Percentiles rank a stretch among this genome's conserved stretches.
Evolutionary conservation across 225 moss, liverwort and hornwort species (phyloP).

Genomic region (Bryoerythrophyllum caledonicum): DNA sequence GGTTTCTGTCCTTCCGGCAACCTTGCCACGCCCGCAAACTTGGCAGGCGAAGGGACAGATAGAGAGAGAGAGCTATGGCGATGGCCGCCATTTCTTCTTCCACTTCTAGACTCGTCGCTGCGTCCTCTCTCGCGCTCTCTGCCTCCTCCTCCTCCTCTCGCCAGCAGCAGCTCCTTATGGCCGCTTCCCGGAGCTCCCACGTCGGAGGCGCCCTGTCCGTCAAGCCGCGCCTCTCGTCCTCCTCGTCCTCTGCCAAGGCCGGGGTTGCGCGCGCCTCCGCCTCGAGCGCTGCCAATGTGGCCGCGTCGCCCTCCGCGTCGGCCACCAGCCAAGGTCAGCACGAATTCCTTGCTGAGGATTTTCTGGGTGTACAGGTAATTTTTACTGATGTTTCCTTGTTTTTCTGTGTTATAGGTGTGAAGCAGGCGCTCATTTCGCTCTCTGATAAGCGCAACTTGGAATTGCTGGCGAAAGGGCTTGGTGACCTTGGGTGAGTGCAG

Average conservation of each 20-base stretch:
- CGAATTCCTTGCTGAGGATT: not conserved
- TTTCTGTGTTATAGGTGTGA: conserved; percentile 40
- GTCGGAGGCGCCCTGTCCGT: conserved; percentile 34
- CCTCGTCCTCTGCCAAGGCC: conserved; percentile 29
- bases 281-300: conserved; percentile 7
- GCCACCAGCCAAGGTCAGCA: conserved; percentile 42
- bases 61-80: conserved; percentile 19
- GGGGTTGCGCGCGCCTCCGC: conserved; percentile 30
- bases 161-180: conserved; percentile 19
- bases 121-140: conserved; percentile 1
- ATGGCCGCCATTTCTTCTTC: conserved; percentile 19
- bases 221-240: conserved; percentile 39
- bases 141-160: not conserved
- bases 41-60: not conserved
- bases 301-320: conserved; percentile 34
- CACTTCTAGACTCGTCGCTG: conserved; percentile 10
- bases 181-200: conserved; percentile 48
- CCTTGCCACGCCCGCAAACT: conserved; percentile 14
- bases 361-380: not conserved
- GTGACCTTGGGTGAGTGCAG: conserved; percentile 70
- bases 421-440: conserved; percentile 89
- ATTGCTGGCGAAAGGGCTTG: conserved; percentile 75
- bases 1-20: conserved; percentile 16
- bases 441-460: conserved; percentile 90
- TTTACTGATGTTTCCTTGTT: not conserved